Conservation (phyloP, 2,329 filamentous ascomycete genomes). For the Cladophialophora chaetospira region DNA sequence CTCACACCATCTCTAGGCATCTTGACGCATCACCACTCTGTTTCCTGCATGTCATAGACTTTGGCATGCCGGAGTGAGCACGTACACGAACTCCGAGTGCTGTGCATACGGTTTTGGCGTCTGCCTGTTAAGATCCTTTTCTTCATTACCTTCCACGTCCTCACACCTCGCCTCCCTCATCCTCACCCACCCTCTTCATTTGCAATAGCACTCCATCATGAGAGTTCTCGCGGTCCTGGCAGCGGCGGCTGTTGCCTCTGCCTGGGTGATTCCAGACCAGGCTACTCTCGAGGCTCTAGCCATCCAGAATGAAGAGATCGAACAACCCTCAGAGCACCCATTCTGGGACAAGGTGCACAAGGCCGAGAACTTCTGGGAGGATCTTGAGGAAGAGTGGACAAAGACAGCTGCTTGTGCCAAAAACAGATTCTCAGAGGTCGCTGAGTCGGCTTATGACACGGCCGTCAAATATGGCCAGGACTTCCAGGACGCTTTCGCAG, state of each 20-base stretch:
- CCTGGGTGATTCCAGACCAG: conserved; percentile 35
- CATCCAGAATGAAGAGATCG: conserved; percentile 21
- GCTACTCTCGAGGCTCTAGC: conserved; percentile 30
- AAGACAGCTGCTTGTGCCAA: conserved; percentile 46
- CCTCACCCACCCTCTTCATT: neutral
- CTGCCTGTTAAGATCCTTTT: conserved; percentile 13
- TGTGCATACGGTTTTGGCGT: conserved; percentile 8
- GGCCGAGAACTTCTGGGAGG: conserved; percentile 32
- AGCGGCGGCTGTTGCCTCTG: conserved; percentile 28
- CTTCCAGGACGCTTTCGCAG: conserved; percentile 49
- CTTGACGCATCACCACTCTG: conserved; percentile 3
- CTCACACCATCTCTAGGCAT: conserved; percentile 1
- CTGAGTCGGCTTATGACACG: conserved; percentile 44
- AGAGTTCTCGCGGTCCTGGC: conserved; percentile 29
- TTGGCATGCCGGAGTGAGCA: neutral
- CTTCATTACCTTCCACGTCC: neutral
- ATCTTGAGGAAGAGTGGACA: conserved; percentile 36
- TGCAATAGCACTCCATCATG: conserved; percentile 21
- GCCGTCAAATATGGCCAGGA: conserved; percentile 44
- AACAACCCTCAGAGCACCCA: conserved; percentile 24
- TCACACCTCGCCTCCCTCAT: conserved; percentile 1
- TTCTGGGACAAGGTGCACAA: conserved; percentile 30
- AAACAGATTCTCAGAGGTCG: conserved; percentile 46
- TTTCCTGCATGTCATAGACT: conserved; percentile 14
- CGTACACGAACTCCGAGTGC: neutral